Evolutionary conservation across 1,139 yeast species (phyloP), one percentile per base, ranked within the genome.

Genomic region (Geotrichum reessii): DNA sequence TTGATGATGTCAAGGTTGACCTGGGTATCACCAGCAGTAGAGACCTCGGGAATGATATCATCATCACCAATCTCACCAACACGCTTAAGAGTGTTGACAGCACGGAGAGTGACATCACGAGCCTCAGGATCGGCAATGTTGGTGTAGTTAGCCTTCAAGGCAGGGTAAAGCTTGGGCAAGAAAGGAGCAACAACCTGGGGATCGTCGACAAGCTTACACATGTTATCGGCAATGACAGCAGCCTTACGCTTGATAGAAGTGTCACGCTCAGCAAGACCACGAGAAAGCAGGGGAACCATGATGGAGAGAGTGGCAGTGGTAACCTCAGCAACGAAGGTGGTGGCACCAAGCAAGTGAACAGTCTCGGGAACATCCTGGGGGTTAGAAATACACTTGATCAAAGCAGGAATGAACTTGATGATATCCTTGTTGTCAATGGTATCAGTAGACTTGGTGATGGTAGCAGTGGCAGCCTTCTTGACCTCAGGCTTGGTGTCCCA

Each of bases 91-190:
- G 99, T 93, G 86, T 81, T 86, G 79, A 93, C 84, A 73, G 96
- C 99, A 83, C 98, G 92, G 74, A 83, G 81, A 72, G 99, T 93
- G 74, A 93, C 98, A 66, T 88, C 95, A 84, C 99, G 95, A 70
- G 98, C 99, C 82, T 93, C 99, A 75, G 99, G 99, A 80, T 93
- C 99, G 76, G 99, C 99, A 81, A 93, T 90, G 81, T 89, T 90
- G 74, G 88, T 79, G 81, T 86, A 85, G 89, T 93, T 93, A 76
- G 85, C 77, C 85, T 90, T 89, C 78, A 93, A 84, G 73, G 97
- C 90, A 76, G 99, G 99, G 82, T 90, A 87, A 75, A 93, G 85
- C 76, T 86, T 88, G 79, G 82, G 81, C 88, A 93, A 82, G 87
- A 93, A 93, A 71, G 99, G 99, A 82, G 98, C 98, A 81, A 93